Conservation (phyloP, 768 basidiomycete genomes). For the Hypholoma sublateritium region DNA sequence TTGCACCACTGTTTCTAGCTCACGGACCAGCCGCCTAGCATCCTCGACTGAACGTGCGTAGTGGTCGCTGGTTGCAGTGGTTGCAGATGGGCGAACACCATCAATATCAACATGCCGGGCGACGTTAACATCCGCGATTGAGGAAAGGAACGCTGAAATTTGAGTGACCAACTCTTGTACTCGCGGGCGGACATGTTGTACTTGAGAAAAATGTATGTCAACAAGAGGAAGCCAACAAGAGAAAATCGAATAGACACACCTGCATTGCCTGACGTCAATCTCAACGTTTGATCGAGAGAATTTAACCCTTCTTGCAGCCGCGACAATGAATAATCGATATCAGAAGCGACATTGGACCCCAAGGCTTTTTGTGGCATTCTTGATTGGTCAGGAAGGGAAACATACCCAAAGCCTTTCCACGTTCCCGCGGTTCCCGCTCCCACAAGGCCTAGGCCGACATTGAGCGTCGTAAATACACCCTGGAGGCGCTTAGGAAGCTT, state of each 20-base stretch:
- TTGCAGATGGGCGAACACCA: conserved; percentile 55
- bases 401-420: conserved; percentile 89
- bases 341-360: conserved; percentile 50
- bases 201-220: conserved; percentile 21
- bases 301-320: conserved; percentile 53
- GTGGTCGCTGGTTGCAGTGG: conserved; percentile 42
- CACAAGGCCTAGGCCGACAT: conserved; percentile 75
- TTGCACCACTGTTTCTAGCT: conserved; percentile 69
- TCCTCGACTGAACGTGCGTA: conserved; percentile 69
- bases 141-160: conserved; percentile 56
- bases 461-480: conserved; percentile 59
- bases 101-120: conserved; percentile 85
- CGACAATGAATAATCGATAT: conserved; percentile 47
- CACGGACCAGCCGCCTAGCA: conserved; percentile 66
- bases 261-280: conserved; percentile 32
- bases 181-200: conserved; percentile 38
- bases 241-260: conserved; percentile 27
- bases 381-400: conserved; percentile 50
- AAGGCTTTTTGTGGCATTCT: conserved; percentile 48
- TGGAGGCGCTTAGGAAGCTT: conserved; percentile 53
- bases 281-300: conserved; percentile 33
- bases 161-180: conserved; percentile 55
- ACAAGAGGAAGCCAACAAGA: not conserved
- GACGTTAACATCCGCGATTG: conserved; percentile 71
- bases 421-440: conserved; percentile 74